phyloP scores from a whole-genome alignment of 1,284 basidiomycete species.

The Rhodotorula mucilaginosa region DNA sequence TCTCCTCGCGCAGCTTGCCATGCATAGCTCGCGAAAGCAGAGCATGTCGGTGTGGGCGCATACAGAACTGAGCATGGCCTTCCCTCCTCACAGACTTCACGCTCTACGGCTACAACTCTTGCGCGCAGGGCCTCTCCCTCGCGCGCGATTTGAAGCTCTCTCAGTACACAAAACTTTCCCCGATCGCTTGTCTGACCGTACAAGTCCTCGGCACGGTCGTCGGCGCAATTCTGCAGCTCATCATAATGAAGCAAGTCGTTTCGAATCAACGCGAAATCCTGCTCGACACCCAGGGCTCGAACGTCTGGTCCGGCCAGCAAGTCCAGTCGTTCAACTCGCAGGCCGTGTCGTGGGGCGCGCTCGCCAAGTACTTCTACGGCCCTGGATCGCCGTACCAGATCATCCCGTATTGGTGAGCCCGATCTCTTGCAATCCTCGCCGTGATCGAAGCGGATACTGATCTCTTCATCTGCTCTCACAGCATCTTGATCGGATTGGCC shows the following conservation, averaged over 20 bases:
- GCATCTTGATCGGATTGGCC: constrained; percentile 53
- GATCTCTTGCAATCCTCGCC: neutral
- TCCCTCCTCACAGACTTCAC: constrained; percentile 42
- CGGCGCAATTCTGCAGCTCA: constrained; percentile 53
- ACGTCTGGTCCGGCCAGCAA: constrained; percentile 55
- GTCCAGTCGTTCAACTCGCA: constrained; percentile 61
- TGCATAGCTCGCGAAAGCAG: no score
- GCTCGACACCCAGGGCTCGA: constrained; percentile 54
- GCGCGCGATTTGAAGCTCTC: constrained; percentile 65
- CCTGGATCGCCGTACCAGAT: constrained; percentile 53
- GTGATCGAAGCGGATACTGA: neutral
- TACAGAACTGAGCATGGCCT: neutral
- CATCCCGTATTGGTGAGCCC: constrained; percentile 30
- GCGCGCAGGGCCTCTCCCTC: constrained; percentile 56
- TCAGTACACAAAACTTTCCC: constrained; percentile 74
- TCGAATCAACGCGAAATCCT: constrained; percentile 56
- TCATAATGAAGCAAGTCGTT: constrained; percentile 59
- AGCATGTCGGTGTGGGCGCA: neutral
- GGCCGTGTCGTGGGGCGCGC: constrained; percentile 64
- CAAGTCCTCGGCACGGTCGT: constrained; percentile 66
- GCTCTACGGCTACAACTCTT: constrained; percentile 43
- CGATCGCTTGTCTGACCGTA: constrained; percentile 65
- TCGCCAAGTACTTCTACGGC: constrained; percentile 58
- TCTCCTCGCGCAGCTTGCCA: no score
- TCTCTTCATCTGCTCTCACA: neutral